phyloP scores from a whole-genome alignment of 179 eudicot genomes.

The Heliamphora pulchella region DNA sequence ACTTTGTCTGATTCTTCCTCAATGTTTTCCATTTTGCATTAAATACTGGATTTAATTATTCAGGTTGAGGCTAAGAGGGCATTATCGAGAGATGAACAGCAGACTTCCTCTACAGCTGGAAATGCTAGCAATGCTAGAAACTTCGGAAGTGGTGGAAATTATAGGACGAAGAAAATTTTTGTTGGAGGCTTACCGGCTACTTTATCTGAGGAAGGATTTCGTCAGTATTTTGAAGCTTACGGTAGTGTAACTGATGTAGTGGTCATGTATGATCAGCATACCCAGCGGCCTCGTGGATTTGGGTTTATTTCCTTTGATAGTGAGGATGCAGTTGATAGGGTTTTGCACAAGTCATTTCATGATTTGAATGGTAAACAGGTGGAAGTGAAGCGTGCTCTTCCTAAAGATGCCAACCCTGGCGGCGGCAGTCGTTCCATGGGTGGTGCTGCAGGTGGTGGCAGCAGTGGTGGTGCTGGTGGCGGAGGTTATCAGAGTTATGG shows the following conservation, averaged over 20 bases:
- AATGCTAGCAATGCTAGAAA: slow-evolving; percentile 23
- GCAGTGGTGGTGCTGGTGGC: slow-evolving; percentile 5
- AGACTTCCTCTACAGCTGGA: slow-evolving; percentile 12
- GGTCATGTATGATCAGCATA: slow-evolving; percentile 32
- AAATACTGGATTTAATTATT: too few relatives aligned
- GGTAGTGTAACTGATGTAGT: slow-evolving; percentile 32
- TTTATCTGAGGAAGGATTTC: slow-evolving; percentile 31
- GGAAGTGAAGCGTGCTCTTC: slow-evolving; percentile 35
- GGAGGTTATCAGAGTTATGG: slow-evolving; percentile 9
- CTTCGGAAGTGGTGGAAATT: slow-evolving; percentile 26
- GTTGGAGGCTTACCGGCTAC: slow-evolving; percentile 32
- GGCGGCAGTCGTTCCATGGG: too few relatives aligned
- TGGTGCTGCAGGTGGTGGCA: too few relatives aligned
- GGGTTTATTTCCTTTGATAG: slow-evolving; percentile 32
- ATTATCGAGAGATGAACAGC: slow-evolving; percentile 41
- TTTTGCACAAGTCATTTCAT: slow-evolving; percentile 31
- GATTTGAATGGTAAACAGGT: slow-evolving; percentile 29
- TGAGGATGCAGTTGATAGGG: slow-evolving; percentile 38
- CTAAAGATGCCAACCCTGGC: slow-evolving; percentile 23
- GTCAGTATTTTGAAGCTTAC: slow-evolving; percentile 33
- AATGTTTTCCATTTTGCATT: too few relatives aligned
- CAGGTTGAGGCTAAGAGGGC: slow-evolving; percentile 54
- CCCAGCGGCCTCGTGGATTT: slow-evolving; percentile 35
- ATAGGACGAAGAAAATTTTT: slow-evolving; percentile 32
- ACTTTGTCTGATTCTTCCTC: too few relatives aligned